Conservation (phyloP, 2,329 filamentous ascomycete genomes). For the Phialemoniopsis sp. region DNA sequence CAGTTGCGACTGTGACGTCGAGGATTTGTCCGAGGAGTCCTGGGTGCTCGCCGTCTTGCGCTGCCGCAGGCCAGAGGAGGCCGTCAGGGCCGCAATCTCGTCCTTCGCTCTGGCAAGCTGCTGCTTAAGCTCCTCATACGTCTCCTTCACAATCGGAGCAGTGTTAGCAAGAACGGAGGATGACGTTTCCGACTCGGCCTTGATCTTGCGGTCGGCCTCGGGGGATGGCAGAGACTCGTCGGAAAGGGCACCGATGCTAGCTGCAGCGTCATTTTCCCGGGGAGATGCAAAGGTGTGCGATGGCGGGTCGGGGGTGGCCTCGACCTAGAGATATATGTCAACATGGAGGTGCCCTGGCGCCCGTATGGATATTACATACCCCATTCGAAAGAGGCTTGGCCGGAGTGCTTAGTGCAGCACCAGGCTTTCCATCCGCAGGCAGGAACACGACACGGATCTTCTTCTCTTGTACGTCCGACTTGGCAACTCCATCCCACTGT, state of each 20-base stretch:
- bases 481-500: constrained; percentile 77
- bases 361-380: constrained; percentile 12
- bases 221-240: constrained; percentile 5
- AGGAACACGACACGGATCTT: constrained; percentile 94
- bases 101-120: constrained; percentile 61
- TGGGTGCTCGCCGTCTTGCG: constrained; percentile 52
- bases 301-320: constrained; percentile 23
- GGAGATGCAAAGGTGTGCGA: constrained; percentile 25
- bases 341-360: background rate
- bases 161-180: constrained; percentile 1
- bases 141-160: constrained; percentile 8
- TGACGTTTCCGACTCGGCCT: constrained; percentile 8
- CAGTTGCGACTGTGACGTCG: constrained; percentile 44
- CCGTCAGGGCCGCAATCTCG: constrained; percentile 64
- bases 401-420: constrained; percentile 19
- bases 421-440: constrained; percentile 41
- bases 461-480: constrained; percentile 78
- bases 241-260: constrained; percentile 10
- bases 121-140: constrained; percentile 21
- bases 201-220: constrained; percentile 11
- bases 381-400: constrained; percentile 19
- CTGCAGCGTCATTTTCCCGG: constrained; percentile 14
- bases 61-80: constrained; percentile 73
- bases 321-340: constrained; percentile 15
- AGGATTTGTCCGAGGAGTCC: constrained; percentile 36